Evolutionary conservation across 768 basidiomycete genomes (phyloP), one percentile per base, ranked within the genome.

Genomic region (Trametes elegans): DNA sequence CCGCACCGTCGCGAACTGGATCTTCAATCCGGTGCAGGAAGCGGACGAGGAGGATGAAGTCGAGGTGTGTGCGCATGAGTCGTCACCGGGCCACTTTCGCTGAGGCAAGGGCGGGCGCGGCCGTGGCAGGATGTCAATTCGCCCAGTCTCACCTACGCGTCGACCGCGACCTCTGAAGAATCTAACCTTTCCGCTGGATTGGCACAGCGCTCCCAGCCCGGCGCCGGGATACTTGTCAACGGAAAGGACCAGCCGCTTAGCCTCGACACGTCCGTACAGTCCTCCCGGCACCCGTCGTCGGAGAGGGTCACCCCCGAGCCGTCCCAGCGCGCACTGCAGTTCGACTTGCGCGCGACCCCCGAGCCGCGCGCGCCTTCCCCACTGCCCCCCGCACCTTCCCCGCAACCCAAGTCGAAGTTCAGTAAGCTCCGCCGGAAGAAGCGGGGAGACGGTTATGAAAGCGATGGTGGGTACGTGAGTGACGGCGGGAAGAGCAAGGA

Each of bases 1-100:
- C 57, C 73, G 77, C 16, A 75, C 81, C 24, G 81, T 89, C 18
- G 79, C 85, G 5, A 74, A 84, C 57, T 87, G 87, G 83, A 87
- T 90, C 65, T 88, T 88, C 68, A 83, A 80, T 54, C 81, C 84
- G 41, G 70, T 82, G 1, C 60, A 81, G 24, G 72, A 74, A 36
- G 84, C 79, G 56, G 85, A 83, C 53, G 80, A 81, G 14, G 84
- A 84, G 46, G 76, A 75, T 24, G 58, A 52, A 9, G 35, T 60
- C 0, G 72, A 73, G 63, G 74, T 76, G 34, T 47, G 73, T 60
- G 5, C 39, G 26, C 14, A 14, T 38, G 27, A 31, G 26, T 29
- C 39, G 49, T 55, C 29, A 4, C 26, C 48, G n/a, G n/a, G n/a
- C n/a, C 29, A 40, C 26, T 7, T 48, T 40, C 18, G 3, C 23